These are phyloP conservation scores for Penicillium arizonense DNA, from an alignment of 495 filamentous ascomycete species.

Conservation along the genomic window DNA sequence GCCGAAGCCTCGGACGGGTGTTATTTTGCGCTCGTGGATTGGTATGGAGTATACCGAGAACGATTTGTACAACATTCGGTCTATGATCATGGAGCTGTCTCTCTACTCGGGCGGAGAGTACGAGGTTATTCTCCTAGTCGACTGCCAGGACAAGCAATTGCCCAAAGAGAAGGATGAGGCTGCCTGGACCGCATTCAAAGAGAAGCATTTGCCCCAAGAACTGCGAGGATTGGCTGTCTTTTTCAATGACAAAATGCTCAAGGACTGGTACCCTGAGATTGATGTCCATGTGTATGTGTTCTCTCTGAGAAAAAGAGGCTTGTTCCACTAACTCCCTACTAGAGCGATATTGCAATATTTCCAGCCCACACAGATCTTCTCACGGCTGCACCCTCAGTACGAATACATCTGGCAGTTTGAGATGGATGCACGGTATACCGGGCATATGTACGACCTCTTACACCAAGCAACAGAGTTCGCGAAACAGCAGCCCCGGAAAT, in stretches of 20 bases:
- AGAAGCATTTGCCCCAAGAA: constrained; percentile 57
- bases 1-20: constrained; percentile 61
- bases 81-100: constrained; percentile 67
- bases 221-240: constrained; percentile 63
- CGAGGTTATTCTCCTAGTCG: constrained; percentile 68
- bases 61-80: constrained; percentile 65
- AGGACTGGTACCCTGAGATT: constrained; percentile 15
- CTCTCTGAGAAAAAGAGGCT: background rate
- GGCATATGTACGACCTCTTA: constrained; percentile 60
- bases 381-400: constrained; percentile 57
- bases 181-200: constrained; percentile 40
- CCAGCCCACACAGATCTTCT: constrained; percentile 39
- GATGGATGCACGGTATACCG: constrained; percentile 64
- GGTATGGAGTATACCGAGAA: constrained; percentile 66
- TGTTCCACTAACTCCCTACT: constrained; percentile 1
- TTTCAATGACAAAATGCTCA: constrained; percentile 46
- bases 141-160: constrained; percentile 56
- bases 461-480: constrained; percentile 57
- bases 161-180: constrained; percentile 41
- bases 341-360: constrained; percentile 19
- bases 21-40: constrained; percentile 67
- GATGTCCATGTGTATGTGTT: constrained; percentile 13
- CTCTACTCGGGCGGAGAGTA: constrained; percentile 73
- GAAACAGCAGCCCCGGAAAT: constrained; percentile 58
- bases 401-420: constrained; percentile 75